Evolutionary conservation across 305 asterid species (phyloP).

Genomic region (Fraxinus paxiana): DNA sequence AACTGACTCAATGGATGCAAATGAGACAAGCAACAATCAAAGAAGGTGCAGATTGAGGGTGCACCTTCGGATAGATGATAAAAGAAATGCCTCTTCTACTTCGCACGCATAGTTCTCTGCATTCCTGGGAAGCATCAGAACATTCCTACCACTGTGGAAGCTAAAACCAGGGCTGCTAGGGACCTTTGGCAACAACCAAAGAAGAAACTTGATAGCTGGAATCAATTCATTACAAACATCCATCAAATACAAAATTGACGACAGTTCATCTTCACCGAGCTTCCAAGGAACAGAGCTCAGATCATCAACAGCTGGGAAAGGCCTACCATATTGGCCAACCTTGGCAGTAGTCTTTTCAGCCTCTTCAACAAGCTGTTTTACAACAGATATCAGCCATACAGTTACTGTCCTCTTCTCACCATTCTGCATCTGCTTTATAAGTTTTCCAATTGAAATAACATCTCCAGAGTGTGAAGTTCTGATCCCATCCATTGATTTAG

Average conservation of each 20-base stretch:
- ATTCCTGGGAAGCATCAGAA: conserved; percentile 54
- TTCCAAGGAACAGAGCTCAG: conserved; percentile 62
- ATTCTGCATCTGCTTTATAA: conserved; percentile 67
- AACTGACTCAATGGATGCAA: conserved; percentile 2
- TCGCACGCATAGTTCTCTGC: conserved; percentile 63
- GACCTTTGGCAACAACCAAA: conserved; percentile 85
- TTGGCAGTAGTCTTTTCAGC: conserved; percentile 62
- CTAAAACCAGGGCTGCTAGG: conserved; percentile 54
- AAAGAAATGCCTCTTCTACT: conserved; percentile 78
- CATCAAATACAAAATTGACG: conserved; percentile 69
- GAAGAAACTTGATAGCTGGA: conserved; percentile 72
- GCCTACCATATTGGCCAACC: conserved; percentile 64
- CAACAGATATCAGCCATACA: conserved; percentile 69
- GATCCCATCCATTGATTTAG: conserved; percentile 52
- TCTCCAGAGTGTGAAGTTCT: conserved; percentile 48
- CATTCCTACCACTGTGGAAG: conserved; percentile 59
- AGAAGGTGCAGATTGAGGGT: conserved; percentile 28
- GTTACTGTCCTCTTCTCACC: conserved; percentile 62
- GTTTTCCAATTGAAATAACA: conserved; percentile 60
- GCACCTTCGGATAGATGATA: conserved; percentile 82
- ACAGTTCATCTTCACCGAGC: conserved; percentile 86
- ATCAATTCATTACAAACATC: conserved; percentile 77
- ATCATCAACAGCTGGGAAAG: conserved; percentile 59
- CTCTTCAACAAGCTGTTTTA: conserved; percentile 73
- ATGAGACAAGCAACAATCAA: conserved; percentile 14